Percentiles rank a stretch among this genome's conserved stretches.
These are phyloP conservation scores for Pisolithus tinctorius DNA, from an alignment of 768 basidiomycete species.

Conservation along the genomic window DNA sequence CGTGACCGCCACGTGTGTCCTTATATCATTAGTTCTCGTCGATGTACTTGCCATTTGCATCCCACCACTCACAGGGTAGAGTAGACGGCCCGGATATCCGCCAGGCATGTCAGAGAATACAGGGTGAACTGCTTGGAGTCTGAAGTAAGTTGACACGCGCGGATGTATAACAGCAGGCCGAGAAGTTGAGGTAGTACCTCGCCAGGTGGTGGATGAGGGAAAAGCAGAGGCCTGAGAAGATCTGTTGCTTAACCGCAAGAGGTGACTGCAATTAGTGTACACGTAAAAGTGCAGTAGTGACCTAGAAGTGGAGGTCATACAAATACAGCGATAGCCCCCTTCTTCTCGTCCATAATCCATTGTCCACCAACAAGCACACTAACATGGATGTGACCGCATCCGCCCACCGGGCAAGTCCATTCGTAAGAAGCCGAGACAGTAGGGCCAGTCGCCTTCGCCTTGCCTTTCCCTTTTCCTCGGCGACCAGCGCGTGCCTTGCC, in stretches of 20 bases:
- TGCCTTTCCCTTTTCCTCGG: constrained; percentile 23
- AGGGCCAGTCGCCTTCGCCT: constrained; percentile 30
- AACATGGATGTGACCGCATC: constrained; percentile 47
- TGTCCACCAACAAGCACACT: constrained; percentile 52
- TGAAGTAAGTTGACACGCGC: no score
- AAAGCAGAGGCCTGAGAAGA: not conserved
- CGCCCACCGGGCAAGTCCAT: constrained; percentile 61
- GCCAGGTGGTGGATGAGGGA: not conserved
- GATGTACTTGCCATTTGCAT: no score
- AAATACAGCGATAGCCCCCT: constrained; percentile 33
- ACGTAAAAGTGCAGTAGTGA: constrained; percentile 13
- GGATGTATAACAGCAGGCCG: no score
- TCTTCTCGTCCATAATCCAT: constrained; percentile 53
- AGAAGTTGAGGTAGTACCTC: not conserved
- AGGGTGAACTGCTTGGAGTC: not conserved
- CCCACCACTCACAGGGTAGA: not conserved
- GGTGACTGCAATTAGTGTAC: not conserved
- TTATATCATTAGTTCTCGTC: not conserved
- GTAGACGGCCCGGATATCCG: not conserved
- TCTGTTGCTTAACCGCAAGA: not conserved
- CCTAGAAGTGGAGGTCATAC: constrained; percentile 21
- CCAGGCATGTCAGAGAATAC: not conserved
- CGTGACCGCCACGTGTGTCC: not conserved
- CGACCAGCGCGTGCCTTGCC: constrained; percentile 2
- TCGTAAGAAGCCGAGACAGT: constrained; percentile 43